Evolutionary conservation across 1,284 basidiomycete genomes (phyloP).

Genomic region (Laetiporus sulphureus): DNA sequence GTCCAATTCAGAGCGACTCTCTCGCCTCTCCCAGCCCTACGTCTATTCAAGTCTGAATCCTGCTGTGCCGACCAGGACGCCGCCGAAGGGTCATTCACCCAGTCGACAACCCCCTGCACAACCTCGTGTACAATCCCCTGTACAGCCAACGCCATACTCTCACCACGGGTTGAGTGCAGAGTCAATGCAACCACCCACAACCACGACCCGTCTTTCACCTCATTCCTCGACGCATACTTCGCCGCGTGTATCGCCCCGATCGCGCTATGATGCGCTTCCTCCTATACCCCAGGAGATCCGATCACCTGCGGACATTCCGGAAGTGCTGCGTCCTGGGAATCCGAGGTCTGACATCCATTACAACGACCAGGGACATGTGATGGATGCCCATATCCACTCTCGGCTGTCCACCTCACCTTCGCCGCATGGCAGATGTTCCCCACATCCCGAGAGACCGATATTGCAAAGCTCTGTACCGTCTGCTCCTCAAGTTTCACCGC

Average conservation of each 20-base stretch:
- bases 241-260: constrained; percentile 11
- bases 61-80: neutral
- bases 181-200: constrained; percentile 7
- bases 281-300: constrained; percentile 29
- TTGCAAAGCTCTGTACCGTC: neutral
- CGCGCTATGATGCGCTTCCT: constrained; percentile 25
- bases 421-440: neutral
- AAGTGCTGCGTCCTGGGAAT: constrained; percentile 37
- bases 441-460: neutral
- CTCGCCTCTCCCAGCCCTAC: constrained; percentile 16
- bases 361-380: constrained; percentile 19
- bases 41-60: constrained; percentile 5
- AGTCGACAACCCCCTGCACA: constrained; percentile 1
- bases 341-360: constrained; percentile 17
- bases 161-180: no score
- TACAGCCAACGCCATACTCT: no score
- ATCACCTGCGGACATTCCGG: constrained; percentile 26
- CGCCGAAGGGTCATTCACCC: neutral
- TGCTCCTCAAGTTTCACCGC: neutral
- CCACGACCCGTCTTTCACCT: constrained; percentile 7
- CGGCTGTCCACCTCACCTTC: constrained; percentile 11
- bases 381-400: constrained; percentile 8
- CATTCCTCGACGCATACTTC: constrained; percentile 10
- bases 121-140: no score
- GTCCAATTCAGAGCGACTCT: constrained; percentile 35